A percentile compares a stretch with the other conserved stretches of the same genome.
Evolutionary conservation across 2,329 filamentous ascomycete genomes (phyloP).

Genomic region (Pestalotiopsis sp.): DNA sequence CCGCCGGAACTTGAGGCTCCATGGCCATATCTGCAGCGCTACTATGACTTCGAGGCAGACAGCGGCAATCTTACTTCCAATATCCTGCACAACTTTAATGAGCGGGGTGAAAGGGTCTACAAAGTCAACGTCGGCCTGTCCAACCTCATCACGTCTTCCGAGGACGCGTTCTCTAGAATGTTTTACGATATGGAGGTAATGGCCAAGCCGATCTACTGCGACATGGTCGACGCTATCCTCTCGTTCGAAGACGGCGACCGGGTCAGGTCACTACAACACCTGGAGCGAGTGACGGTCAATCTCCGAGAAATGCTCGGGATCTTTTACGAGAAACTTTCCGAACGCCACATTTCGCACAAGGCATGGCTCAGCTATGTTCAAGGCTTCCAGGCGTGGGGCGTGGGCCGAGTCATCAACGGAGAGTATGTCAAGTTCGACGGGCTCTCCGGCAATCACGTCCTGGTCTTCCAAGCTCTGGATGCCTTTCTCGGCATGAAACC

Average conservation of each 20-base stretch:
- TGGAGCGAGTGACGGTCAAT: conserved; percentile 24
- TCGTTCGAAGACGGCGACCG: conserved; percentile 25
- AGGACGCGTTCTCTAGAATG: conserved; percentile 35
- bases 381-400: conserved; percentile 40
- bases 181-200: conserved; percentile 23
- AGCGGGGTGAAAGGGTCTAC: conserved; percentile 22
- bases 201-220: conserved; percentile 27
- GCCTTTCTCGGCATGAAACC: conserved; percentile 30
- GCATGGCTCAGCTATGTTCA: conserved; percentile 37
- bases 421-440: conserved; percentile 35
- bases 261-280: conserved; percentile 22
- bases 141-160: conserved; percentile 25
- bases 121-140: conserved; percentile 35
- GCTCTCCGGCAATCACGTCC: conserved; percentile 37
- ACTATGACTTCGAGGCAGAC: not conserved
- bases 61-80: not conserved
- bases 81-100: conserved; percentile 27
- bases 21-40: not conserved
- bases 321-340: conserved; percentile 24
- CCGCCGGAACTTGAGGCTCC: not conserved
- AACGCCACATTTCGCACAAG: conserved; percentile 26
- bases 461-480: conserved; percentile 38
- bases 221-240: conserved; percentile 30
- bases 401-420: conserved; percentile 24
- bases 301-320: not conserved